Base-by-base conservation (phyloP, 2,329 filamentous ascomycete genomes). In the Calonectria ilicicola region DNA sequence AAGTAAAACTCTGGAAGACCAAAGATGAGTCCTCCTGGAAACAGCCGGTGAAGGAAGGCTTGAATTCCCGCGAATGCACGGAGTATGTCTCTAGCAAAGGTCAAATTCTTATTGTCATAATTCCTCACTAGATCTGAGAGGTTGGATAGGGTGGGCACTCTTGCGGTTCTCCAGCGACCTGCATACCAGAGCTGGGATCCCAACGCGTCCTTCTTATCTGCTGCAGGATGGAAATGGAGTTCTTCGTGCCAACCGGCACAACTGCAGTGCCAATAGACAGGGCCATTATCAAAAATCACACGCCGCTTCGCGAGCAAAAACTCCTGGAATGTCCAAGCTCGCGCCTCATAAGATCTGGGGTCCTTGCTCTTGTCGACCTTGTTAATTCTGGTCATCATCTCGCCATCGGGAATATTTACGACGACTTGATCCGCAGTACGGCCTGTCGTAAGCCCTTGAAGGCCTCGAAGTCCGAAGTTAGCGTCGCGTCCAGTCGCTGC, bases 251-350 rank as follows among this genome's bases (percentile, higher is more conserved):
- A 56, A 17, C 19, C n/a, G 5, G 65, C 49, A n/a, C 47, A 67
- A 5, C 10, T 21, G 40, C 65, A 58, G 10, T 58, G 23, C 65
- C 65, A 67, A 5, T 56, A 35, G 5, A 67, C 2, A 12, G 19
- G 38, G 23, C 47, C 47, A 23, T 27, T 10, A 4, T 19, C 35
- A 14, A 67, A 46, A 7, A 67, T 21, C 3, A 67, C n/a, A 10
- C 65, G 49, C 21, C 49, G 49, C 17, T 42, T 42, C 2, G 65
- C 32, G 12, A 67, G 38, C n/a, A 19, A 17, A 19, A 17, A 58
- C 49, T 67, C 65, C 17, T 58, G 49, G 35, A 67, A 67, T 5
- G 64, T 67, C 64, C 64, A 67, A 35, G 47, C 64, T 10, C 49
- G 47, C 2, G 35, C n/a, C 27, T 40, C 27, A 23, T 67, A 56